phyloP scores from a whole-genome alignment of 2,329 filamentous ascomycete genomes.

The Sporothrix schenckii region DNA sequence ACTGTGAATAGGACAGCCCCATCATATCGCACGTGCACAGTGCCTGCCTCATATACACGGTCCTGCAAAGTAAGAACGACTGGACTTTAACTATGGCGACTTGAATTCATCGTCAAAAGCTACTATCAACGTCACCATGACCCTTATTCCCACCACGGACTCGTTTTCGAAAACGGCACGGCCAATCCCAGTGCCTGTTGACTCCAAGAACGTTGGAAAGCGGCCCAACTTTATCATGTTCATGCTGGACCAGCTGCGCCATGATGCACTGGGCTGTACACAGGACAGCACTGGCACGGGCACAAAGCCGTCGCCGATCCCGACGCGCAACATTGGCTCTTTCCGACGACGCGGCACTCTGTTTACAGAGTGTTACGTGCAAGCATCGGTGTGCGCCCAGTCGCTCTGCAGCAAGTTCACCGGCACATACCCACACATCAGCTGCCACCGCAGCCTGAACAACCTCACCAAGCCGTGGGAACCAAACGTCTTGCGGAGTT shows the following conservation, averaged over 20 bases:
- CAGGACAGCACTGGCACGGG: slow-evolving; percentile 46
- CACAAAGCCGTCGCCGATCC: slow-evolving; percentile 35
- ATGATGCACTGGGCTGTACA: slow-evolving; percentile 48
- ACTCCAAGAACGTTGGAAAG: slow-evolving; percentile 35
- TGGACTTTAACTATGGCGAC: too few relatives aligned
- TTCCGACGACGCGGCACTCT: slow-evolving; percentile 46
- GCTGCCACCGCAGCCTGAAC: slow-evolving; percentile 50
- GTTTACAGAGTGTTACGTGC: slow-evolving; percentile 52
- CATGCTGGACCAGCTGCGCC: slow-evolving; percentile 54
- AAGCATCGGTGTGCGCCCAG: slow-evolving; percentile 53
- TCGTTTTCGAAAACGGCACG: not conserved
- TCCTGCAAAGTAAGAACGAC: not conserved
- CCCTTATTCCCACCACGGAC: not conserved
- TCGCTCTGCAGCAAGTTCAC: slow-evolving; percentile 54
- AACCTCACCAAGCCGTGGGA: slow-evolving; percentile 55
- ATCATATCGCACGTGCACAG: not conserved
- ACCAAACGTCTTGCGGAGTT: slow-evolving; percentile 50
- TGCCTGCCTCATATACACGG: not conserved
- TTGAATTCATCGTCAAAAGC: too few relatives aligned
- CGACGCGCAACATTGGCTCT: slow-evolving; percentile 49
- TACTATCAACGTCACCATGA: not conserved
- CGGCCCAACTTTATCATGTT: slow-evolving; percentile 49
- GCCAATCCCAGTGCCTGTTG: slow-evolving; percentile 3
- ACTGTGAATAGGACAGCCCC: too few relatives aligned
- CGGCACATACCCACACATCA: slow-evolving; percentile 51